Evolutionary conservation across 1,284 basidiomycete species (phyloP).

Genomic region (Rhodotorula sp.): DNA sequence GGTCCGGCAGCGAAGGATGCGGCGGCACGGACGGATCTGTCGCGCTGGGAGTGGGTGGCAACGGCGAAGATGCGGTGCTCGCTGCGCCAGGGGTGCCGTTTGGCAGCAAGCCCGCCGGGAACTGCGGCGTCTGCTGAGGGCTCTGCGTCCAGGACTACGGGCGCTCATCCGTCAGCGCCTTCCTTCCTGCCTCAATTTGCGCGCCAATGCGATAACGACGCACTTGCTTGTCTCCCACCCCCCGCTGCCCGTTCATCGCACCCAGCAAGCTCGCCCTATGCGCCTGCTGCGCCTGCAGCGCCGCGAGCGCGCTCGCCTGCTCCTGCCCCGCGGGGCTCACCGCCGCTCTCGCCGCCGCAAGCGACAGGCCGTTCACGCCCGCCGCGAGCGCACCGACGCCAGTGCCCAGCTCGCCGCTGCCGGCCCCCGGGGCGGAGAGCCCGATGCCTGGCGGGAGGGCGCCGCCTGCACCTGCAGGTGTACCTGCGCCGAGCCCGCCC

Average conservation of each 20-base stretch:
- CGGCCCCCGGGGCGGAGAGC: background rate
- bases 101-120: conserved; percentile 22
- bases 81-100: conserved; percentile 24
- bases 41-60: background rate
- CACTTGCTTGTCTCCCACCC: conserved; percentile 13
- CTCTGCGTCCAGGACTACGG: conserved; percentile 21
- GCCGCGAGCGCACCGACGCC: conserved; percentile 5
- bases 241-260: conserved; percentile 42
- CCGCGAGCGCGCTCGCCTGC: conserved; percentile 42
- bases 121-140: conserved; percentile 28
- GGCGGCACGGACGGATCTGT: background rate
- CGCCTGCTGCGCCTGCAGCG: conserved; percentile 40
- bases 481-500: conserved; percentile 35
- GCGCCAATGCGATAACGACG: background rate
- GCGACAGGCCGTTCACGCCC: conserved; percentile 30
- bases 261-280: conserved; percentile 42
- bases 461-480: background rate
- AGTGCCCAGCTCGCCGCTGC: background rate
- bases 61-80: conserved; percentile 1
- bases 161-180: too few relatives aligned
- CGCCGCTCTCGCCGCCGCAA: conserved; percentile 25
- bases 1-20: conserved; percentile 1
- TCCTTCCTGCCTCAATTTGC: too few relatives aligned
- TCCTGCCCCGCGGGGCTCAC: conserved; percentile 29
- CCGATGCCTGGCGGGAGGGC: background rate